Conservation (phyloP, 2,329 filamentous ascomycete species). For the Penicillium griseofulvum region DNA sequence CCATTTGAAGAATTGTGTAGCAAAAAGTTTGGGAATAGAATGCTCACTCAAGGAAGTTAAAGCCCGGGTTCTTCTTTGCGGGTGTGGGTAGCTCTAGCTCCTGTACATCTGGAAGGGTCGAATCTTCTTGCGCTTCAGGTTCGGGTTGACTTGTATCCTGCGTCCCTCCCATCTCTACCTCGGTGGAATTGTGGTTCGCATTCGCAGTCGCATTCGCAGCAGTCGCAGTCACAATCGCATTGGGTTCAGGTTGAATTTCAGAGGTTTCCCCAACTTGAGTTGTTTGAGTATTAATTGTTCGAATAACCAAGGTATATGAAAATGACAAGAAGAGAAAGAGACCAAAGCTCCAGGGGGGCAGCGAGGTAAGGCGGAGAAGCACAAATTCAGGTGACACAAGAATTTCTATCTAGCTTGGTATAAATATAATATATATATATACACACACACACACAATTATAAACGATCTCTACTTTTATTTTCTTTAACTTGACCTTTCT, state of each 20-base stretch:
- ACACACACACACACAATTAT: too few relatives aligned
- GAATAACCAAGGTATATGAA: too few relatives aligned
- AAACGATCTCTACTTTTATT: too few relatives aligned
- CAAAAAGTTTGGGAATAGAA: background rate
- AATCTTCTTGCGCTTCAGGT: slow-evolving; percentile 21
- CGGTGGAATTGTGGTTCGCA: slow-evolving; percentile 11
- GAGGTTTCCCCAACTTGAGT: slow-evolving; percentile 16
- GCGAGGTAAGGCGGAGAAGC: background rate
- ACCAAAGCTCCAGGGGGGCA: background rate
- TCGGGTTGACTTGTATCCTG: slow-evolving; percentile 15
- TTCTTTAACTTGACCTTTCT: too few relatives aligned
- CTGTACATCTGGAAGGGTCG: slow-evolving; percentile 20
- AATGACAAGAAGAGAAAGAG: background rate
- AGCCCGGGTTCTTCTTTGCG: slow-evolving; percentile 18
- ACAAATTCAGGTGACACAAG: background rate
- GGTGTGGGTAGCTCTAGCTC: slow-evolving; percentile 10
- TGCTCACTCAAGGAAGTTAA: slow-evolving; percentile 34
- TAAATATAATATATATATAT: too few relatives aligned
- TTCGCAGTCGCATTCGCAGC: slow-evolving; percentile 8
- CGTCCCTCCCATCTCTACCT: slow-evolving; percentile 29
- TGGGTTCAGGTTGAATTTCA: background rate
- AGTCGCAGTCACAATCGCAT: slow-evolving; percentile 8
- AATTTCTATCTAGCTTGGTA: too few relatives aligned
- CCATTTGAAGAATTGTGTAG: background rate
- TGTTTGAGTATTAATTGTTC: background rate